These are phyloP conservation scores for Pulveroboletus sp. DNA, from an alignment of 768 basidiomycete species.

Conservation along the genomic window DNA sequence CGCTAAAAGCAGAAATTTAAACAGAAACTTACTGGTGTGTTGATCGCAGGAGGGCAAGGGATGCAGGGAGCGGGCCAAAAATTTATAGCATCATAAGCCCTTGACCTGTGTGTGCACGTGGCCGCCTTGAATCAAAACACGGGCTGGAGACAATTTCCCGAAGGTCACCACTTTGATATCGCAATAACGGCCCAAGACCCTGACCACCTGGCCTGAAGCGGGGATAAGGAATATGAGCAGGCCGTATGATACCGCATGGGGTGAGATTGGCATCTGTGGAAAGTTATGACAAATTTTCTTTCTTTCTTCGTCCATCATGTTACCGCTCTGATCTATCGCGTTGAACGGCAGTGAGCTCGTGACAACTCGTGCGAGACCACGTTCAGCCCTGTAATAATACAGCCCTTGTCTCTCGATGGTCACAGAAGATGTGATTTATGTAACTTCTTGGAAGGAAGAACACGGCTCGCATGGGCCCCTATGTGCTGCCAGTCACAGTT, in stretches of 20 bases:
- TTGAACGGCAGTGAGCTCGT: neutral
- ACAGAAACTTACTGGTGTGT: neutral
- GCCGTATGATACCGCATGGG: neutral
- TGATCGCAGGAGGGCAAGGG: neutral
- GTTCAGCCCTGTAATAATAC: neutral
- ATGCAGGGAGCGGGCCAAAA: too few species aligned
- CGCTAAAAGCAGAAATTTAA: neutral
- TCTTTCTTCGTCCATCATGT: neutral
- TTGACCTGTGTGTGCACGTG: neutral
- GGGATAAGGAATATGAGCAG: too few species aligned
- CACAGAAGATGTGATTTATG: too few species aligned
- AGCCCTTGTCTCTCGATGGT: neutral
- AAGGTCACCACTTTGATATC: too few species aligned
- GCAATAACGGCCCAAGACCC: too few species aligned
- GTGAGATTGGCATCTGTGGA: neutral
- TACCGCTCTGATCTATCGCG: neutral
- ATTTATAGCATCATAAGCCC: neutral
- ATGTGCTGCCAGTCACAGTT: too few species aligned
- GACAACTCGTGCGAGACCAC: neutral
- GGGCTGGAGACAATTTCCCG: too few species aligned
- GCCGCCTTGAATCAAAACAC: neutral
- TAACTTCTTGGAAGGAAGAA: too few species aligned
- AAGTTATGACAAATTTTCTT: neutral
- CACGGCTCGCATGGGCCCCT: neutral
- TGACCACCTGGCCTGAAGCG: too few species aligned